Base-by-base conservation (phyloP, 2,329 filamentous ascomycete genomes). In the Bipolaris sorokiniana region DNA sequence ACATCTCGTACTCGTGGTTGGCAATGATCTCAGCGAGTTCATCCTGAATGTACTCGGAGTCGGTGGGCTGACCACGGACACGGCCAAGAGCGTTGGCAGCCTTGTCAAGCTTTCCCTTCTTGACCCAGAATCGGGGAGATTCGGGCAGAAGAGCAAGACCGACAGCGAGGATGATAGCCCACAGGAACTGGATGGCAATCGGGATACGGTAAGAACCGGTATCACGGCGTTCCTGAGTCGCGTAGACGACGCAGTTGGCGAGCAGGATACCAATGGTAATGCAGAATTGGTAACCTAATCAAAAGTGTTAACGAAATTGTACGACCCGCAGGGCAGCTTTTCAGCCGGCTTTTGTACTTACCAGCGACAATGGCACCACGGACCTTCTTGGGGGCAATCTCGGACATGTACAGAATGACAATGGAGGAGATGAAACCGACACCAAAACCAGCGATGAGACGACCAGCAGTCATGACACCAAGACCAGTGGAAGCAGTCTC, bases 1-100 rank as follows among this genome's bases (percentile, higher is more conserved):
- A 74, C 67, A 89, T 74, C 82, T 97, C 92, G 74, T 95, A 95
- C 80, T 92, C 91, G 79, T 96, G 86, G 84, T 96, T 97, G 82
- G 92, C 92, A 61, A 96, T 85, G 67, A 97, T 94, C 81, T 96
- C 92, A 54, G 90, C 86, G 48, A 96, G 84, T 79, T 96, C 92
- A 61, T 86, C 80, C 80, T 91, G 87, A 77, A 96, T 89, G 78
- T 86, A 92, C 67, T 91, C 86, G 16, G 90, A 93, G 57, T 90
- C 86, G 55, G 80, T 72, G 48, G 89, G 83, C 81, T 96, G 90
- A 61, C 90, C 90, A 76, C 92, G 90, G 44, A 96, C 85, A 61
- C 84, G 84, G 52, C 86, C 78, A 10, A 96, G 85, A n/a, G 86
- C 79, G 1, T 77, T 58, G 58, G 87, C 84, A 45, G 92, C 92